Conservation (phyloP, 2,329 filamentous ascomycete genomes). For the Clonostachys rosea region DNA sequence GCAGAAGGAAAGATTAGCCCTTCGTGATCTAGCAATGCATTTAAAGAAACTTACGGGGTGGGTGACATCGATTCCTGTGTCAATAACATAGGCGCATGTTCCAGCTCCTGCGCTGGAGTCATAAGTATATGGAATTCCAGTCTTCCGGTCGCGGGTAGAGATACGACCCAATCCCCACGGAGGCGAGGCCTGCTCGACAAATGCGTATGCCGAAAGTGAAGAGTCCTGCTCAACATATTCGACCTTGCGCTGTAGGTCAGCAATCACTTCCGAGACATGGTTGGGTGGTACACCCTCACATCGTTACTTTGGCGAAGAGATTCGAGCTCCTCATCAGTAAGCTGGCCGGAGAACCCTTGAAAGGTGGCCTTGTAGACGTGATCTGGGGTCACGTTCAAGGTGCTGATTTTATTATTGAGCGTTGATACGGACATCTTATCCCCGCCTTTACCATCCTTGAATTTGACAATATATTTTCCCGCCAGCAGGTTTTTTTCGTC, state of each 20-base stretch:
- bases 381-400: slow-evolving; percentile 4
- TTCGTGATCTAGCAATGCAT: neutral
- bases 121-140: slow-evolving; percentile 10
- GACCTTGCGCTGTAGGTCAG: slow-evolving; percentile 9
- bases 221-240: slow-evolving; percentile 28
- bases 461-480: slow-evolving; percentile 14
- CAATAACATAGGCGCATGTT: slow-evolving; percentile 15
- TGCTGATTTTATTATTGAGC: slow-evolving; percentile 5
- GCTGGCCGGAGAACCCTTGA: slow-evolving; percentile 6
- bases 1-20: neutral
- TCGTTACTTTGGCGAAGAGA: slow-evolving; percentile 7
- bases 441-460: slow-evolving; percentile 6
- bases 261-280: neutral
- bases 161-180: slow-evolving; percentile 14
- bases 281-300: neutral
- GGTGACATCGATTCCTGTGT: slow-evolving; percentile 12
- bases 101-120: slow-evolving; percentile 10
- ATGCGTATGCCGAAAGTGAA: slow-evolving; percentile 9
- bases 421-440: slow-evolving; percentile 4
- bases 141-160: slow-evolving; percentile 14
- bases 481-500: slow-evolving; percentile 4
- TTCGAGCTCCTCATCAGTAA: slow-evolving; percentile 5
- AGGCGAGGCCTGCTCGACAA: slow-evolving; percentile 6
- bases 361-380: slow-evolving; percentile 8
- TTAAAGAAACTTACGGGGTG: slow-evolving; percentile 14